These are phyloP conservation scores for Tylopilus felleus DNA, from an alignment of 768 basidiomycete genomes.

Conservation along the genomic window DNA sequence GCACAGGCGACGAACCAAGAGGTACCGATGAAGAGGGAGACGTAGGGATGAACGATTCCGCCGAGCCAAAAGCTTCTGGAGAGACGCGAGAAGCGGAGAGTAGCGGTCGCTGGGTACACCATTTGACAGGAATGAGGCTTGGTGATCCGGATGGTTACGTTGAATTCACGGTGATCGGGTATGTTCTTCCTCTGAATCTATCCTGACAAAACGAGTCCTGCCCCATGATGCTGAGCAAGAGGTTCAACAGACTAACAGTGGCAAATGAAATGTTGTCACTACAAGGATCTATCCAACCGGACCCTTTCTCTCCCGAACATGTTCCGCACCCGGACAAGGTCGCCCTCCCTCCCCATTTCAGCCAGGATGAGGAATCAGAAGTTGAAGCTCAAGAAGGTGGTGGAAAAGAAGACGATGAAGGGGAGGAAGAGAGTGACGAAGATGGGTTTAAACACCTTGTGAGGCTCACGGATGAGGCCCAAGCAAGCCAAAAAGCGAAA, in stretches of 20 bases:
- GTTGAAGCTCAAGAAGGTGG: constrained; percentile 9
- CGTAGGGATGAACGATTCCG: constrained; percentile 11
- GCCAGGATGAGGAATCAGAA: constrained; percentile 17
- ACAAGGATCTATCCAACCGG: constrained; percentile 74
- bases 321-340: constrained; percentile 29
- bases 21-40: neutral
- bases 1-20: constrained; percentile 19
- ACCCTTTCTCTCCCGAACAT: constrained; percentile 70
- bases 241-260: constrained; percentile 62
- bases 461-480: constrained; percentile 29
- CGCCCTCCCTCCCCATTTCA: neutral
- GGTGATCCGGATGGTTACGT: constrained; percentile 67
- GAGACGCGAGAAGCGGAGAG: constrained; percentile 38
- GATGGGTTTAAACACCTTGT: constrained; percentile 34
- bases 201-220: neutral
- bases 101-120: constrained; percentile 79
- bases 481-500: constrained; percentile 21
- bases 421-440: constrained; percentile 26
- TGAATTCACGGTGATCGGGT: constrained; percentile 88
- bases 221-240: constrained; percentile 5
- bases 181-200: neutral
- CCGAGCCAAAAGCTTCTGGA: neutral
- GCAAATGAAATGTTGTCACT: constrained; percentile 94
- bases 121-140: constrained; percentile 60
- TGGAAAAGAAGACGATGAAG: constrained; percentile 1